These are phyloP conservation scores for Clarireedia monteithiana DNA, from an alignment of 2,329 filamentous ascomycete genomes.

Conservation along the genomic window DNA sequence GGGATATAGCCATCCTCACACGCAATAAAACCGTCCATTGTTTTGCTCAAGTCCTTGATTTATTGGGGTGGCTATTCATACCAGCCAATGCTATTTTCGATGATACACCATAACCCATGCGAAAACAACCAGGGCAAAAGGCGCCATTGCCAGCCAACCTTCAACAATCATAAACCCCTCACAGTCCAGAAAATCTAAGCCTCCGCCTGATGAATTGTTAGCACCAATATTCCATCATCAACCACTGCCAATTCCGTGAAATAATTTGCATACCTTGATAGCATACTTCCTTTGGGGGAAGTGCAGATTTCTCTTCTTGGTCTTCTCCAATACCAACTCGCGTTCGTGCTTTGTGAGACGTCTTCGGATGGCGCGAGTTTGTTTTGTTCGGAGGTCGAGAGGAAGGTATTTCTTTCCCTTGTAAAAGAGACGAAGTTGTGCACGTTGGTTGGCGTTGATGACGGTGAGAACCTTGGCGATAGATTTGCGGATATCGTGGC, in stretches of 20 bases:
- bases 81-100: conserved; percentile 29
- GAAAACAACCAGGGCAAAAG: conserved; percentile 15
- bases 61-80: conserved; percentile 24
- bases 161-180: conserved; percentile 18
- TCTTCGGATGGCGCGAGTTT: conserved; percentile 96
- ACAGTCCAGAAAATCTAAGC: conserved; percentile 22
- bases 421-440: conserved; percentile 98
- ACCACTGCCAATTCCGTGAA: neutral
- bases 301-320: conserved; percentile 91
- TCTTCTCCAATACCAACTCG: conserved; percentile 78
- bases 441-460: conserved; percentile 99
- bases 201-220: conserved; percentile 24
- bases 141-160: conserved; percentile 19
- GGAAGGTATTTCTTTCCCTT: conserved; percentile 99
- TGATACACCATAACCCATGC: conserved; percentile 24
- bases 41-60: conserved; percentile 28
- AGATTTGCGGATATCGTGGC: conserved; percentile 98
- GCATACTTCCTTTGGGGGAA: conserved; percentile 99
- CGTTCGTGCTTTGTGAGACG: conserved; percentile 88
- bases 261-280: conserved; percentile 62
- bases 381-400: conserved; percentile 96
- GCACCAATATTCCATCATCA: conserved; percentile 1
- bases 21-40: conserved; percentile 8
- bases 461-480: conserved; percentile 98
- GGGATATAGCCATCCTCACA: conserved; percentile 1